These are phyloP conservation scores for Stagonosporopsis cucurbitacearum DNA, from an alignment of 2,329 filamentous ascomycete genomes.

Conservation along the genomic window DNA sequence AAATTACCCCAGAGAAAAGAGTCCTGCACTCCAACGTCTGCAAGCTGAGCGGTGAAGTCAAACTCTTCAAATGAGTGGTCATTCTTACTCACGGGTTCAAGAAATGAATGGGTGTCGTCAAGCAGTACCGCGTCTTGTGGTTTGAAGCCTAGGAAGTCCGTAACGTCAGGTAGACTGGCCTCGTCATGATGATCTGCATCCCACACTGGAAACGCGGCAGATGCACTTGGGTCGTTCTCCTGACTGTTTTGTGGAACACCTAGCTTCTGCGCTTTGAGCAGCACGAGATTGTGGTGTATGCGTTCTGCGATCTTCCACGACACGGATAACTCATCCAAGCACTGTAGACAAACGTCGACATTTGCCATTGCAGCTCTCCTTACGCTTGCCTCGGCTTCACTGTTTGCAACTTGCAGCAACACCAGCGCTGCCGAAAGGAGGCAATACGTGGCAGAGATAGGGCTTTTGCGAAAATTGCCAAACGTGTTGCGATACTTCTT, in stretches of 20 bases:
- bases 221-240: neutral
- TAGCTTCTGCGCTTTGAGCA: neutral
- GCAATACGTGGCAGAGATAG: conserved; percentile 48
- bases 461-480: conserved; percentile 45
- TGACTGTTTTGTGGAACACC: neutral
- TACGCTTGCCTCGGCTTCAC: neutral
- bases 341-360: neutral
- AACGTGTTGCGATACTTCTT: conserved; percentile 40
- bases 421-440: conserved; percentile 44
- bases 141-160: neutral
- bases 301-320: neutral
- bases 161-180: neutral
- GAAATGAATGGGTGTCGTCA: neutral
- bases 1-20: neutral
- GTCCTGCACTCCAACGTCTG: neutral
- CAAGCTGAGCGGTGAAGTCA: neutral
- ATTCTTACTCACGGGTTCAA: neutral
- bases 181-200: neutral
- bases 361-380: neutral
- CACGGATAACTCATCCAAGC: neutral
- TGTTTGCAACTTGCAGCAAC: conserved; percentile 10
- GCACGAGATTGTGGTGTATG: neutral
- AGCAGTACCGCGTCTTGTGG: neutral
- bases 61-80: neutral
- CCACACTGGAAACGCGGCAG: neutral